A percentile compares a stretch with the other conserved stretches of the same genome.
Evolutionary conservation across 2,329 filamentous ascomycete genomes (phyloP).

Genomic region (Scedosporium apiospermum): DNA sequence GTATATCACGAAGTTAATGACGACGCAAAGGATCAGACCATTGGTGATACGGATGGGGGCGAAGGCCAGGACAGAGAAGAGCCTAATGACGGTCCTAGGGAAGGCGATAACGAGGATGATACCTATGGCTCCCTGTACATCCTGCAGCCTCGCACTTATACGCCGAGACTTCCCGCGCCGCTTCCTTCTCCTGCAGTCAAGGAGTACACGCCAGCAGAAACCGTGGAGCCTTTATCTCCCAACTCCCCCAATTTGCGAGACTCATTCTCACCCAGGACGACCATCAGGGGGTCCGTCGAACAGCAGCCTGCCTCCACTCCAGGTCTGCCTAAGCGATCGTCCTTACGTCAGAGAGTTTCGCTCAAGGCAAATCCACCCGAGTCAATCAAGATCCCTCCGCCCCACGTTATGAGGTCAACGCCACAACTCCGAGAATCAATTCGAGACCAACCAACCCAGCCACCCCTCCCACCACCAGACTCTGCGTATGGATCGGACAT

Average conservation of each 20-base stretch:
- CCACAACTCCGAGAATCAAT: slow-evolving; percentile 16
- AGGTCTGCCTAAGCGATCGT: slow-evolving; percentile 30
- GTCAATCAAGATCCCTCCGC: slow-evolving; percentile 43
- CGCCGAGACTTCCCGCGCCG: slow-evolving; percentile 38
- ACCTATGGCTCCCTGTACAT: slow-evolving; percentile 37
- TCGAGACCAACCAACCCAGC: slow-evolving; percentile 6
- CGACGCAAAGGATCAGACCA: background rate
- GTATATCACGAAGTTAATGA: too few relatives aligned
- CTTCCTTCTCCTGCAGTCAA: slow-evolving; percentile 35
- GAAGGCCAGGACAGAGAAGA: background rate
- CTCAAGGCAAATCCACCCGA: slow-evolving; percentile 41
- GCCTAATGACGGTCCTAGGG: too few relatives aligned
- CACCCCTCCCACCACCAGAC: slow-evolving; percentile 30
- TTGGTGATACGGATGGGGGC: background rate
- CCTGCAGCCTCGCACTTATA: slow-evolving; percentile 49
- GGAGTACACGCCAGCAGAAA: slow-evolving; percentile 12
- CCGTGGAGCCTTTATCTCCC: slow-evolving; percentile 2
- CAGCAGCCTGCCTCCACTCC: slow-evolving; percentile 14
- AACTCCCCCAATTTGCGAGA: background rate
- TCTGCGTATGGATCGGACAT: slow-evolving; percentile 39
- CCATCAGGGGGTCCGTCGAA: background rate
- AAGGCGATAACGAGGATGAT: background rate
- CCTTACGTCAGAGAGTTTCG: slow-evolving; percentile 44
- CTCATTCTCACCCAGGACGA: background rate
- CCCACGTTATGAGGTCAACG: slow-evolving; percentile 24